A percentile compares a stretch with the other conserved stretches of the same genome.
phyloP scores from a whole-genome alignment of 306 rosid genomes.

The Corylus avellana region DNA sequence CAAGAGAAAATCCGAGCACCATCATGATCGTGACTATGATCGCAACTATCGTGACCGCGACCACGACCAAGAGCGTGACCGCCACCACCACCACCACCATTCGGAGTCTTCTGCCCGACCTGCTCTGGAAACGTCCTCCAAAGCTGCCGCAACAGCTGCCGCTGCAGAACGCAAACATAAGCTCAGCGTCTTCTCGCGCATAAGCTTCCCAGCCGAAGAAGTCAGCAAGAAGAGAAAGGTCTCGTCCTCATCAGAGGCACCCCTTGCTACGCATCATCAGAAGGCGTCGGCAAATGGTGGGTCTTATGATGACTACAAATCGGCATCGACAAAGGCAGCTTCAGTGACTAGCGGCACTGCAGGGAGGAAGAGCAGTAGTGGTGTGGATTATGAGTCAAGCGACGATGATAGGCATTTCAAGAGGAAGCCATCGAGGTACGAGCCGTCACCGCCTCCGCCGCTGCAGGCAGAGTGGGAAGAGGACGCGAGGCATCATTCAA shows the following conservation, averaged over 20 bases:
- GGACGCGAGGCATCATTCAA: constrained; percentile 57
- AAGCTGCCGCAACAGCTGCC: constrained; percentile 4
- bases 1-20: constrained; percentile 70
- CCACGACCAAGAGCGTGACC: constrained; percentile 37
- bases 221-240: constrained; percentile 17
- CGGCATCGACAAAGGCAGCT: neutral
- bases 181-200: constrained; percentile 90
- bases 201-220: constrained; percentile 43
- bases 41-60: constrained; percentile 29
- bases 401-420: constrained; percentile 96
- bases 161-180: constrained; percentile 73
- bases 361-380: constrained; percentile 47
- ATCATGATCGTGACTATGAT: constrained; percentile 48
- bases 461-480: constrained; percentile 48
- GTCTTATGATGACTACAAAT: constrained; percentile 9
- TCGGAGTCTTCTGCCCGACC: constrained; percentile 59
- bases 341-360: constrained; percentile 26
- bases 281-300: constrained; percentile 17
- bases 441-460: constrained; percentile 63
- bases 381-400: constrained; percentile 71
- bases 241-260: neutral
- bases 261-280: neutral
- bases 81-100: constrained; percentile 48
- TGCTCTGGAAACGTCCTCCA: constrained; percentile 40
- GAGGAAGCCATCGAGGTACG: constrained; percentile 85